Conservation (phyloP, 306 rosid genomes). For the Hippophae tibetana region DNA sequence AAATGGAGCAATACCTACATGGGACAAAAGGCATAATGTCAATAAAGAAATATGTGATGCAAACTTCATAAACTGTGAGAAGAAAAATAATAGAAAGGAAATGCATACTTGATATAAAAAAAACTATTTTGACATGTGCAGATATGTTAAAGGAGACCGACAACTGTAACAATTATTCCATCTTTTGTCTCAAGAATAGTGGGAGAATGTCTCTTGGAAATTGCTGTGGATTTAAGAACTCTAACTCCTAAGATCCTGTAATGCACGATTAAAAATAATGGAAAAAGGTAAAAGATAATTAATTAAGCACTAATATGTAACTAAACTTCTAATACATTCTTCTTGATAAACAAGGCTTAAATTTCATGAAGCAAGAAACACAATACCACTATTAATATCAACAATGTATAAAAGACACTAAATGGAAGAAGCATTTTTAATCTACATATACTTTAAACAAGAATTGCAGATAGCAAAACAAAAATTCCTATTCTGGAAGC, state of each 20-base stretch:
- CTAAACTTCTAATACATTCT: background rate
- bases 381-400: background rate
- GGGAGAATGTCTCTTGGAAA: conserved; percentile 31
- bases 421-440: background rate
- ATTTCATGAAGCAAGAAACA: background rate
- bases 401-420: background rate
- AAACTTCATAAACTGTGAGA: background rate
- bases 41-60: background rate
- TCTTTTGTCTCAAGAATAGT: conserved; percentile 29
- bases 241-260: conserved; percentile 26
- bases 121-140: conserved; percentile 32
- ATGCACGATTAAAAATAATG: background rate
- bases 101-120: conserved; percentile 23
- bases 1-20: background rate
- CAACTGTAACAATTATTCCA: conserved; percentile 26
- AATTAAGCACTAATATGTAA: background rate
- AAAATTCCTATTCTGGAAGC: background rate
- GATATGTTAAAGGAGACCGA: conserved; percentile 25
- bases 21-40: background rate
- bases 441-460: background rate
- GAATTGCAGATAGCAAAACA: background rate
- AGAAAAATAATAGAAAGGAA: background rate
- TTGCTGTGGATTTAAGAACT: conserved; percentile 28
- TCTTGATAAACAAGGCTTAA: no score
- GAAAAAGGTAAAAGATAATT: background rate